Evolutionary conservation across 1,284 basidiomycete species (phyloP).

Genomic region (Takashimella tepidaria): DNA sequence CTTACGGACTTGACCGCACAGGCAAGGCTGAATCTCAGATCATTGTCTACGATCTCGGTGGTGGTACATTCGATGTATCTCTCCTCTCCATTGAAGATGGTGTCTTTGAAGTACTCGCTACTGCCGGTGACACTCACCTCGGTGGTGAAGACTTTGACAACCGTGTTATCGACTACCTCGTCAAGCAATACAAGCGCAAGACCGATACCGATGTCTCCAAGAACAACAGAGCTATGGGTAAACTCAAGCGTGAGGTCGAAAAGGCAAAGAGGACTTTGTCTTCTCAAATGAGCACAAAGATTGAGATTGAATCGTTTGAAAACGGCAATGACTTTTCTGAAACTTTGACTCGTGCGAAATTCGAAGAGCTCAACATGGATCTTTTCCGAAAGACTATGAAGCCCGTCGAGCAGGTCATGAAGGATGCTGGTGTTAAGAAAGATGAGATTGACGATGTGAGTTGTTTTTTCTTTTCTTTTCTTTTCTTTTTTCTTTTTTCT

Average conservation of each 20-base stretch:
- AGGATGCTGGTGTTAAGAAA: slow-evolving; percentile 97
- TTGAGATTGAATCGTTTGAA: slow-evolving; percentile 82
- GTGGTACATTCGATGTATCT: slow-evolving; percentile 99
- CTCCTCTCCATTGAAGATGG: slow-evolving; percentile 97
- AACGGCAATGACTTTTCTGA: slow-evolving; percentile 94
- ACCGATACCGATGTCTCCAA: slow-evolving; percentile 77
- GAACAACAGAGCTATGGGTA: slow-evolving; percentile 89
- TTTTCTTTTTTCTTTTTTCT: too few relatives aligned
- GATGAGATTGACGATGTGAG: slow-evolving; percentile 85
- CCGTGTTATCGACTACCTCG: slow-evolving; percentile 95
- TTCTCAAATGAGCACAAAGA: slow-evolving; percentile 63
- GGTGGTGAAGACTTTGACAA: slow-evolving; percentile 99
- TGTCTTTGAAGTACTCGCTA: slow-evolving; percentile 99
- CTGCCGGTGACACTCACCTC: slow-evolving; percentile 97
- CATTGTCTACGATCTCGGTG: slow-evolving; percentile 96
- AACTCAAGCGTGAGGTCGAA: slow-evolving; percentile 97
- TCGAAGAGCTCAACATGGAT: slow-evolving; percentile 98
- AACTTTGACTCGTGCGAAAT: slow-evolving; percentile 91
- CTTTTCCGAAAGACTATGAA: slow-evolving; percentile 99
- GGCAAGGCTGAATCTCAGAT: slow-evolving; percentile 68
- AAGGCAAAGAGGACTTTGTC: slow-evolving; percentile 98
- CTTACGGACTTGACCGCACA: slow-evolving; percentile 81
- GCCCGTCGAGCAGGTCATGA: slow-evolving; percentile 97
- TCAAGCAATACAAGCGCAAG: slow-evolving; percentile 95
- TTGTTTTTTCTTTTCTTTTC: too few relatives aligned